These are phyloP conservation scores for Tetradesmus lagerheimii DNA, from an alignment of 139 green algal species.

Conservation along the genomic window DNA sequence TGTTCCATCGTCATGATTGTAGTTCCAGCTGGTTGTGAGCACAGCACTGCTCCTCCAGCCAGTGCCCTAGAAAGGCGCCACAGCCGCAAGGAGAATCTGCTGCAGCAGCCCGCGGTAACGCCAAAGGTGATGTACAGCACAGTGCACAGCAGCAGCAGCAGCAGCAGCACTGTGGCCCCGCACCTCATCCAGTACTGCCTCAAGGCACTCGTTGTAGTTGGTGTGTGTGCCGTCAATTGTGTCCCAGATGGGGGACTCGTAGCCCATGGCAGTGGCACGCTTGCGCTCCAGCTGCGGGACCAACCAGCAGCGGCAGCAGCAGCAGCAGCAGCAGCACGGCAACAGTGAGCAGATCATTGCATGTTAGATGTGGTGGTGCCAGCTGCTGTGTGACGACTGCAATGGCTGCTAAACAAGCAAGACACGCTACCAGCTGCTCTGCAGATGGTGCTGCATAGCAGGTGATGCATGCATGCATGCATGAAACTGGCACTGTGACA, in stretches of 20 bases:
- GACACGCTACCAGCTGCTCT: background rate
- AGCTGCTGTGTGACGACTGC: no score
- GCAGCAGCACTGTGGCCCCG: no score
- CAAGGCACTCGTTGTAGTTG: constrained; percentile 74
- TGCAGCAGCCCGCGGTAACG: background rate
- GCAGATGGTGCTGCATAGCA: background rate
- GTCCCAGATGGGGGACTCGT: constrained; percentile 79
- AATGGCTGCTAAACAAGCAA: no score
- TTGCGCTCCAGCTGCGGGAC: constrained; percentile 70
- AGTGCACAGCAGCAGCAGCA: background rate
- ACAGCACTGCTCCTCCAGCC: no score
- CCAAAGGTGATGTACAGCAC: background rate
- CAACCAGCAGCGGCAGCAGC: background rate
- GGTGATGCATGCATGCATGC: background rate
- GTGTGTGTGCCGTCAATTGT: constrained; percentile 79
- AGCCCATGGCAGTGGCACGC: constrained; percentile 67
- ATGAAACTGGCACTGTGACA: no score
- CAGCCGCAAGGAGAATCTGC: no score
- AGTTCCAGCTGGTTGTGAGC: no score
- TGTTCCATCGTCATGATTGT: no score
- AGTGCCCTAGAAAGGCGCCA: no score
- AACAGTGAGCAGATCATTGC: no score
- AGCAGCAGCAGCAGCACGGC: no score
- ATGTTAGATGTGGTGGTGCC: no score
- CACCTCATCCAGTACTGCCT: constrained; percentile 42